These are phyloP conservation scores for Ophiostoma populinum DNA, from an alignment of 2,329 filamentous ascomycete genomes.

Conservation along the genomic window DNA sequence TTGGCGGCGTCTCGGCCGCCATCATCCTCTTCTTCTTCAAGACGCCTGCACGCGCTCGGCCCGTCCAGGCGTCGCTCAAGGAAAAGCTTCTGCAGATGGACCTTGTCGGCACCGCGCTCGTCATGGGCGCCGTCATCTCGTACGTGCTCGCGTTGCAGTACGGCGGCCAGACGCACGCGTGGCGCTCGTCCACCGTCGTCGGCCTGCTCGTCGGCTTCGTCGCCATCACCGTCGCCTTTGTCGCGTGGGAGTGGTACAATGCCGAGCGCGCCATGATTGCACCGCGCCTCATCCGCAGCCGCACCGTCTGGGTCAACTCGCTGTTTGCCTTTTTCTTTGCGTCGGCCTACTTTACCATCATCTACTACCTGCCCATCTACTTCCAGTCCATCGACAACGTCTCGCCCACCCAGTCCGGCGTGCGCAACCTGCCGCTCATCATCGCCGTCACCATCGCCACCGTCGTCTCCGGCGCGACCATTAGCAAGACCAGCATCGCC, in stretches of 20 bases:
- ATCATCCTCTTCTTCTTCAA: conserved; percentile 19
- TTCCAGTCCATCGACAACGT: conserved; percentile 30
- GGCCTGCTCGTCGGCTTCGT: conserved; percentile 18
- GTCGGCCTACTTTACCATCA: conserved; percentile 24
- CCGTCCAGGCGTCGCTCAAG: conserved; percentile 14
- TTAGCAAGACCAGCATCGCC: conserved; percentile 18
- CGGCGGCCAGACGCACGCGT: conserved; percentile 23
- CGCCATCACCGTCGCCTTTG: conserved; percentile 15
- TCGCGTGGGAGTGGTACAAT: conserved; percentile 17
- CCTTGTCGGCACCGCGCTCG: conserved; percentile 20
- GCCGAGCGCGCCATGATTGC: conserved; percentile 34
- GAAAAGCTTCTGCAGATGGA: conserved; percentile 27
- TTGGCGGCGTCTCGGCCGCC: conserved; percentile 14
- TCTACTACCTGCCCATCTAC: conserved; percentile 32
- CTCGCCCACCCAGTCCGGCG: conserved; percentile 20
- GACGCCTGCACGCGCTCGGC: conserved; percentile 18
- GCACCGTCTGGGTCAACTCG: conserved; percentile 25
- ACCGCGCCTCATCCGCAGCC: conserved; percentile 23
- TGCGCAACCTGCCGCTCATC: conserved; percentile 25
- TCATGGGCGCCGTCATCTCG: conserved; percentile 22
- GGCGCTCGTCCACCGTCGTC: conserved; percentile 19
- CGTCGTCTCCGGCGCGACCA: conserved; percentile 18
- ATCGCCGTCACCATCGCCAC: conserved; percentile 20
- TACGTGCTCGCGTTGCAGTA: conserved; percentile 26
- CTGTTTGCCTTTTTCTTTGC: conserved; percentile 26